Evolutionary conservation across 768 basidiomycete genomes (phyloP).

Genomic region (Agaricus sinodeliciosus): DNA sequence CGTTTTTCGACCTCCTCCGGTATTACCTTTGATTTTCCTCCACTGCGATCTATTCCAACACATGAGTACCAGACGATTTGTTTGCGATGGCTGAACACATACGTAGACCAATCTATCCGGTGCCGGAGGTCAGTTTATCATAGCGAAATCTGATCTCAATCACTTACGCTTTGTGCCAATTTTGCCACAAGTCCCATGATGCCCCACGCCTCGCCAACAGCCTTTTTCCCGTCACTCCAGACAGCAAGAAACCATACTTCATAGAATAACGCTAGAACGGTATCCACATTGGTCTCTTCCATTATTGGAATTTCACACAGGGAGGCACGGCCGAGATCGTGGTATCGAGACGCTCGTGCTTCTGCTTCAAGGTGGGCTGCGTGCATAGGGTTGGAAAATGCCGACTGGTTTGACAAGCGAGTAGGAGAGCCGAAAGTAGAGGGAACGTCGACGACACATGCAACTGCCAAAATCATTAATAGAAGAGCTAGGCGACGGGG

Average conservation of each 20-base stretch:
- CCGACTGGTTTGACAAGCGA: not conserved
- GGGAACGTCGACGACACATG: slow-evolving; percentile 49
- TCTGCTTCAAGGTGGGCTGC: slow-evolving; percentile 47
- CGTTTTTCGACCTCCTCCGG: slow-evolving; percentile 68
- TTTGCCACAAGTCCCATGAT: slow-evolving; percentile 53
- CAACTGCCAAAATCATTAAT: slow-evolving; percentile 66
- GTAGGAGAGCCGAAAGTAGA: slow-evolving; percentile 17
- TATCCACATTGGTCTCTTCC: slow-evolving; percentile 63
- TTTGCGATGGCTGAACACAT: slow-evolving; percentile 16
- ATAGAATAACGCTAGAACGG: slow-evolving; percentile 53
- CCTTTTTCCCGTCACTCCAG: slow-evolving; percentile 65
- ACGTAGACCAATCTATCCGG: slow-evolving; percentile 52
- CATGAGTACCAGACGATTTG: not conserved
- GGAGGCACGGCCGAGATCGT: slow-evolving; percentile 51
- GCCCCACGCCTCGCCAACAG: slow-evolving; percentile 50
- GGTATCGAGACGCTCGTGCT: slow-evolving; percentile 31
- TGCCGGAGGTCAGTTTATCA: slow-evolving; percentile 3
- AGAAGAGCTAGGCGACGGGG: slow-evolving; percentile 59
- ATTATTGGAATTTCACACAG: slow-evolving; percentile 58
- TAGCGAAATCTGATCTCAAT: slow-evolving; percentile 2
- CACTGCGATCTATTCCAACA: slow-evolving; percentile 47
- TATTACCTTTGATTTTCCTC: slow-evolving; percentile 57
- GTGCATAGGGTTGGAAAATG: not conserved
- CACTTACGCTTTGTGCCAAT: slow-evolving; percentile 55
- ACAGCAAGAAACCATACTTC: slow-evolving; percentile 62